Base-by-base conservation (phyloP, 176 grass and related monocot genomes). In the Neostapfia colusana region DNA sequence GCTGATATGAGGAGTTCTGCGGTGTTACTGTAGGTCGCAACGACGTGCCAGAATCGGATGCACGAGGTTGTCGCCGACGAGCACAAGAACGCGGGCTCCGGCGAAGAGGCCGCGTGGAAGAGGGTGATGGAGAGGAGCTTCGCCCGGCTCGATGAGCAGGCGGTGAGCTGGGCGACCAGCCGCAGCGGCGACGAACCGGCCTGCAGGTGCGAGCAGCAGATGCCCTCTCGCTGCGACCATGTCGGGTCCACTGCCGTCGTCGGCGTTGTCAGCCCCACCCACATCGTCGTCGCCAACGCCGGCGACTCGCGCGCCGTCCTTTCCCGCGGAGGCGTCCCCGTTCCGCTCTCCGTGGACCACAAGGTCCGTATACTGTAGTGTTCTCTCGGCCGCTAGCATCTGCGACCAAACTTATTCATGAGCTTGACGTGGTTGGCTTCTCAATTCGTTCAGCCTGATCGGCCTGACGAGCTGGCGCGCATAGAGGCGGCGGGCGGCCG, bases 251-350 rank as follows among this genome's bases (percentile, higher is more conserved):
- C 95, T 2, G 91, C 91, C 63, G 89, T 95, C 16, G 95, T 95
- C 20, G 91, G 89, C 60, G 78, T 92, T 0, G 91, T 99, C 15
- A 77, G 43, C 46, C 74, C 83, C 24, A 87, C 69, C 7, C 70
- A 69, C 20, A 42, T 99, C 23, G 65, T 99, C 66, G 95, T 99
- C 13, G 89, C 48, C 58, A 95, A 95, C 84, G 90, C 91, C 65
- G 95, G 95, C 15, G 91, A 99, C 65, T 99, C 95, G 3, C 95
- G 95, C 10, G 95, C 91, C 40, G 87, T 99, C 44, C 82, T 99
- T 35, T 92, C 89, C 26, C 87, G 92, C n/a, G 87, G 56, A 5
- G 95, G 95, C 18, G 77, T 46, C 15, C 24, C 91, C 13, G 25
- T 99, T 42, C 61, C 87, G 8, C 87, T 92, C 56, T 99, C 95